Percentiles rank a stretch among this genome's conserved stretches.
Conservation (phyloP, 2,329 filamentous ascomycete genomes). For the Sporothrix variecibatus region DNA sequence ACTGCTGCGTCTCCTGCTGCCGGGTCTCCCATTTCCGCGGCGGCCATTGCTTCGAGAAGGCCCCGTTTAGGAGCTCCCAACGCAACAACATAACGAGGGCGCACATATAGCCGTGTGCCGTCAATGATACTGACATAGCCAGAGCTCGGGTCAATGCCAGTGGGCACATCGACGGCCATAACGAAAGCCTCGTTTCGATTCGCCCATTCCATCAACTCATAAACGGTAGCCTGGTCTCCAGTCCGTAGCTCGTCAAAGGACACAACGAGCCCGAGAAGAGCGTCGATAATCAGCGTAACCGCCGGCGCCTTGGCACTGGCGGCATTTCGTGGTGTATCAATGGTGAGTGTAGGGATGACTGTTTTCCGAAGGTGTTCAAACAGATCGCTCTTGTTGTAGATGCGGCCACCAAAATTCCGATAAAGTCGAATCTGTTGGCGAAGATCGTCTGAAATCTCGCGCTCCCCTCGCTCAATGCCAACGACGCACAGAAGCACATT, state of each 20-base stretch:
- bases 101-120: constrained; percentile 75
- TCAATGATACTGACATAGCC: constrained; percentile 69
- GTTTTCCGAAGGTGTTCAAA: constrained; percentile 60
- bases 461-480: constrained; percentile 77
- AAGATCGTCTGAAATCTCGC: constrained; percentile 77
- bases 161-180: constrained; percentile 87
- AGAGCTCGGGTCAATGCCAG: constrained; percentile 78
- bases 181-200: constrained; percentile 84
- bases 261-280: constrained; percentile 80
- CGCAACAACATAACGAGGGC: constrained; percentile 79
- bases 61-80: constrained; percentile 87
- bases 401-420: constrained; percentile 76
- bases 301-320: constrained; percentile 60
- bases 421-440: constrained; percentile 82
- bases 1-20: constrained; percentile 37
- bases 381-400: constrained; percentile 63
- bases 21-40: constrained; percentile 51
- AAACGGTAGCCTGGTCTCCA: constrained; percentile 78
- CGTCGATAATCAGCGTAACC: constrained; percentile 83
- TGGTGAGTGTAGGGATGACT: constrained; percentile 41
- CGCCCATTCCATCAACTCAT: constrained; percentile 90
- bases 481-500: constrained; percentile 82
- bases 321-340: constrained; percentile 40
- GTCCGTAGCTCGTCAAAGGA: constrained; percentile 86
- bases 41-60: constrained; percentile 72